A percentile compares a stretch with the other conserved stretches of the same genome.
phyloP scores from a whole-genome alignment of 345 rosid genomes.

The Salix caprea region DNA sequence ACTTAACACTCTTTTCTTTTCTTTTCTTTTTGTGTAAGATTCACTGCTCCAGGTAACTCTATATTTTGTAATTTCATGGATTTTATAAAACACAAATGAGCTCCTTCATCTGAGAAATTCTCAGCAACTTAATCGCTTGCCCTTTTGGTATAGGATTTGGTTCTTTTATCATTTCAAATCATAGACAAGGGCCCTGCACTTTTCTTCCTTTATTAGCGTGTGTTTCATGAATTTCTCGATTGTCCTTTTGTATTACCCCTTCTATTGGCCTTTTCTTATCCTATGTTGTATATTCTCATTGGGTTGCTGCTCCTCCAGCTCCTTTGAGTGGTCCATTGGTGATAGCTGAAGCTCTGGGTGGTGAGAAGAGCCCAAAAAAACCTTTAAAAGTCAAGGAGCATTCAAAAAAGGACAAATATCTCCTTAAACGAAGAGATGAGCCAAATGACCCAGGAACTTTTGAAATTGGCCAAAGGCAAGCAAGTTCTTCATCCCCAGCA shows the following conservation, averaged over 20 bases:
- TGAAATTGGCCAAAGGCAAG: constrained; percentile 40
- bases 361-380: constrained; percentile 56
- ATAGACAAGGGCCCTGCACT: background rate
- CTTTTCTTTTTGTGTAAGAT: background rate
- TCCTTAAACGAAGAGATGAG: constrained; percentile 79
- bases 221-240: background rate
- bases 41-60: background rate
- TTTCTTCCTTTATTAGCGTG: background rate
- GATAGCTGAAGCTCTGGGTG: constrained; percentile 74
- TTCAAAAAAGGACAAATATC: constrained; percentile 68
- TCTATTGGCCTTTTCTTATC: background rate
- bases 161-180: background rate
- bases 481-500: constrained; percentile 30
- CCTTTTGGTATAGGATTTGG: background rate
- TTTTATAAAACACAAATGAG: background rate
- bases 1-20: background rate
- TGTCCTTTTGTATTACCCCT: background rate
- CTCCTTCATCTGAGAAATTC: background rate
- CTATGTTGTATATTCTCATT: constrained; percentile 10
- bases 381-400: constrained; percentile 69
- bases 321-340: constrained; percentile 95
- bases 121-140: background rate
- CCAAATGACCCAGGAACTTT: constrained; percentile 28
- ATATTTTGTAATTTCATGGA: background rate
- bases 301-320: constrained; percentile 48